phyloP scores from a whole-genome alignment of 2,329 filamentous ascomycete genomes.

The Ceratocystis diversiconidia region DNA sequence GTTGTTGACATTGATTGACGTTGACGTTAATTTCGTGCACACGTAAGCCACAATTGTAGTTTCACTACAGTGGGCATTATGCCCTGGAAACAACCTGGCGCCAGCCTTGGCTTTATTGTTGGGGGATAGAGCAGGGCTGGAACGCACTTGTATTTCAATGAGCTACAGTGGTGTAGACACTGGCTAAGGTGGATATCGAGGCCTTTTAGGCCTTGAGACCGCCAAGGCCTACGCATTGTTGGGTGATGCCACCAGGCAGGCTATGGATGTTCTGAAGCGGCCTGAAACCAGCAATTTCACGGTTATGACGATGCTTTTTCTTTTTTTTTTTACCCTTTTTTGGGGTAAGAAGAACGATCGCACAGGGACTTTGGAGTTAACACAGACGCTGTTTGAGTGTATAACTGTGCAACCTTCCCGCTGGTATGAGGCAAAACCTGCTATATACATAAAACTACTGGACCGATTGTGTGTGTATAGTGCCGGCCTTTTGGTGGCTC shows the following conservation, averaged over 20 bases:
- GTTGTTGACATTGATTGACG: background rate
- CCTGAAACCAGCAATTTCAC: too few species aligned
- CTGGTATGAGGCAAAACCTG: background rate
- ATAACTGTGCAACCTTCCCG: background rate
- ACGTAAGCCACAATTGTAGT: constrained; percentile 18
- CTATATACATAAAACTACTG: background rate
- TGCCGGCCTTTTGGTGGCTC: background rate
- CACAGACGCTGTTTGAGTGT: background rate
- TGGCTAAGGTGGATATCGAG: background rate
- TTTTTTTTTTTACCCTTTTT: background rate
- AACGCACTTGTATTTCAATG: background rate
- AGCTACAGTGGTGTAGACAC: background rate
- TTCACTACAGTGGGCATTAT: background rate
- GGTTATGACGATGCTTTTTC: background rate
- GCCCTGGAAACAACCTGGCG: background rate
- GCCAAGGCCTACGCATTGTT: too few species aligned
- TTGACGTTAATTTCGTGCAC: constrained; percentile 14
- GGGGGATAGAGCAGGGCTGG: background rate
- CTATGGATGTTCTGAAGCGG: too few species aligned
- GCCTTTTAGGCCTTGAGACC: background rate
- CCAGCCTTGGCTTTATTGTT: background rate
- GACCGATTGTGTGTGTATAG: background rate
- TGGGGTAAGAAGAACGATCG: background rate
- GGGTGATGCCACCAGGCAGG: too few species aligned
- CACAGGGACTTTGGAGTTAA: background rate